Evolutionary conservation across 805 yeast genomes (phyloP).

Genomic region (Candida bentonensis): DNA sequence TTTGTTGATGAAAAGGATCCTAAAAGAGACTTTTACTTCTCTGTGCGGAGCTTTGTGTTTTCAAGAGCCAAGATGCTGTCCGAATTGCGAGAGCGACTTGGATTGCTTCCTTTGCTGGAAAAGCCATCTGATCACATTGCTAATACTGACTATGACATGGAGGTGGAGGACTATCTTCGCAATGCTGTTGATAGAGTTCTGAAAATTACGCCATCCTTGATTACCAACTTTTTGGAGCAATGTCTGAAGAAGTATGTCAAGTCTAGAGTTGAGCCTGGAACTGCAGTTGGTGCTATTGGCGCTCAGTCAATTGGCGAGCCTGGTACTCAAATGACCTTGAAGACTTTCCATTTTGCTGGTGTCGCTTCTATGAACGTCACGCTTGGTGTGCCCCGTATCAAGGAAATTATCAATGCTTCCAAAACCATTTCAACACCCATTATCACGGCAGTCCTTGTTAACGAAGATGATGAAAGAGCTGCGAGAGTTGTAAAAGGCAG

Average conservation of each 20-base stretch:
- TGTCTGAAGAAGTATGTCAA: slow-evolving; percentile 71
- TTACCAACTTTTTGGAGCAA: slow-evolving; percentile 53
- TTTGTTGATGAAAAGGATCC: slow-evolving; percentile 77
- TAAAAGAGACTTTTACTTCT: slow-evolving; percentile 68
- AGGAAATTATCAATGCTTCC: slow-evolving; percentile 95
- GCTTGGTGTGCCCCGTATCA: slow-evolving; percentile 97
- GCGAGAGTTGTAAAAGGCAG: slow-evolving; percentile 98
- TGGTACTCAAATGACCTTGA: slow-evolving; percentile 96
- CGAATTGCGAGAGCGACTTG: slow-evolving; percentile 37
- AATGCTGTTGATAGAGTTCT: slow-evolving; percentile 24
- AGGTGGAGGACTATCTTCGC: slow-evolving; percentile 9
- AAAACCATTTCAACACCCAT: slow-evolving; percentile 92
- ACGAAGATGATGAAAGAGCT: slow-evolving; percentile 89
- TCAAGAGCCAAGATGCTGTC: slow-evolving; percentile 47
- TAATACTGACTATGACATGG: slow-evolving; percentile 20
- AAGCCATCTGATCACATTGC: slow-evolving; percentile 28
- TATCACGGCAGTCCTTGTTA: slow-evolving; percentile 85
- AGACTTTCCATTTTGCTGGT: slow-evolving; percentile 98
- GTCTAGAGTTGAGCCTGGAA: slow-evolving; percentile 96
- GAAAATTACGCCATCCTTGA: slow-evolving; percentile 47
- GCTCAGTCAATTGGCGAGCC: slow-evolving; percentile 99
- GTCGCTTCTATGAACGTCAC: slow-evolving; percentile 99
- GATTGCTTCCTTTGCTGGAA: slow-evolving; percentile 32
- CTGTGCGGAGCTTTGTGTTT: slow-evolving; percentile 50
- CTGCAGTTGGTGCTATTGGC: slow-evolving; percentile 98